Evolutionary conservation across 805 yeast genomes (phyloP).

Genomic region (Barnettozyma wickerhamii): DNA sequence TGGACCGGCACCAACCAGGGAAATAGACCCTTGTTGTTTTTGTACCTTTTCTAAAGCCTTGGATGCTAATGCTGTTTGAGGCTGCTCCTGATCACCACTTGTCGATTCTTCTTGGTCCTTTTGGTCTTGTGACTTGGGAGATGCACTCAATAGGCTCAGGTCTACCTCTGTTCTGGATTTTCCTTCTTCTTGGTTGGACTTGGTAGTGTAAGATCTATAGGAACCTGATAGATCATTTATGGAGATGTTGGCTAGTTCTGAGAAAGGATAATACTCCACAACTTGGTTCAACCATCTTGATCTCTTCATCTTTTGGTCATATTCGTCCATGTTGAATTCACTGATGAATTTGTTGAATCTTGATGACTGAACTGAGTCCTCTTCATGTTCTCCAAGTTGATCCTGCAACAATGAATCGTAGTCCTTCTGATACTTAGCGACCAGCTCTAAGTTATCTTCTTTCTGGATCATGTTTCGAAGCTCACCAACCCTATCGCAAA

Average conservation of each 20-base stretch:
- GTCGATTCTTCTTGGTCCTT: too few species aligned
- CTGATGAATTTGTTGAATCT: conserved; percentile 57
- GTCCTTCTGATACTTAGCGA: conserved; percentile 21
- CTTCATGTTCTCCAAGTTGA: conserved; percentile 55
- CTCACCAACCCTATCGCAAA: conserved; percentile 65
- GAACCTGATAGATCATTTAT: conserved; percentile 51
- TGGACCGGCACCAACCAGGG: conserved; percentile 94
- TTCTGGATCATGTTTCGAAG: conserved; percentile 52
- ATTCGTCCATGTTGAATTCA: conserved; percentile 52
- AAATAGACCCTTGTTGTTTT: conserved; percentile 47
- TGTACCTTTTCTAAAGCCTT: not conserved
- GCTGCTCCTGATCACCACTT: too few species aligned
- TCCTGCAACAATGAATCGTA: conserved; percentile 28
- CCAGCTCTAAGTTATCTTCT: conserved; percentile 39
- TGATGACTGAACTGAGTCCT: conserved; percentile 60
- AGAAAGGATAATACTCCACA: conserved; percentile 85
- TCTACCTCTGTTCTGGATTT: not conserved
- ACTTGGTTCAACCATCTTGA: conserved; percentile 85
- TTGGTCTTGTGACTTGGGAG: too few species aligned
- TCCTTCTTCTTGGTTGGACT: too few species aligned
- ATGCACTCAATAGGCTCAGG: too few species aligned
- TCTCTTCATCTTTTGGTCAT: conserved; percentile 51
- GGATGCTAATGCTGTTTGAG: conserved; percentile 21
- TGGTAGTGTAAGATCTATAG: conserved; percentile 22
- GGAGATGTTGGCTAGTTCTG: conserved; percentile 54